Evolutionary conservation across 148 eudicot genomes (phyloP), one percentile per base, ranked within the genome.

Genomic region (Nyssa sinensis): DNA sequence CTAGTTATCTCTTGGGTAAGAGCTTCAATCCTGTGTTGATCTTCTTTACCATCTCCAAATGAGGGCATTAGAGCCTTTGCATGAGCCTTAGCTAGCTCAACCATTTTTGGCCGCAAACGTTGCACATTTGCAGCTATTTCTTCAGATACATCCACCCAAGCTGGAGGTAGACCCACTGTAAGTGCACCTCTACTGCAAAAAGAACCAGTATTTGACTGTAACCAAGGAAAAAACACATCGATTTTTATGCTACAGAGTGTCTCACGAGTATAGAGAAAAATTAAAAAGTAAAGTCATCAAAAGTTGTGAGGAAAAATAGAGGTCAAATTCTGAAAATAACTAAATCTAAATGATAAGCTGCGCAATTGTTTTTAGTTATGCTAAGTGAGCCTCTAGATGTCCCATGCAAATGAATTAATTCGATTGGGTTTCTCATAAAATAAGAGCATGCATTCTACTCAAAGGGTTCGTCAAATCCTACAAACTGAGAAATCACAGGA

Each of bases 81-180:
- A 83, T 95, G 99, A 86, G 96, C 96, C 86, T 91, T 95, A 33
- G 85, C 82, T 72, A 95, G 80, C 80, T 92, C 97, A 59, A 85
- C 87, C 97, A 95, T 95, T 80, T 95, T 95, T 17, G 74, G 74
- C 78, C 91, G 79, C 31, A 83, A 89, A 51, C 80, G 88, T 78
- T 86, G 97, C 77, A 95, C 84, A 81, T 92, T 89, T 67, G 81
- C 81, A 55, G 94, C 81, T 75, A 92, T 84, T 80, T 95, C 98
- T 85, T 95, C 98, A 70, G 98, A 91, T 70, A 90, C 81, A 79
- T 95, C 98, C 73, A 95, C 99, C 99, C 97, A 95, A 71, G 90
- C 96, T 44, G 98, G 98, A 27, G 99, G 99, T 60, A 95, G 84
- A 70, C 99, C 97, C 64, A 91, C 88, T n/a, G 97, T 91, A 69